Conservation (phyloP, 331 rosid species). For the Cydonia oblonga region DNA sequence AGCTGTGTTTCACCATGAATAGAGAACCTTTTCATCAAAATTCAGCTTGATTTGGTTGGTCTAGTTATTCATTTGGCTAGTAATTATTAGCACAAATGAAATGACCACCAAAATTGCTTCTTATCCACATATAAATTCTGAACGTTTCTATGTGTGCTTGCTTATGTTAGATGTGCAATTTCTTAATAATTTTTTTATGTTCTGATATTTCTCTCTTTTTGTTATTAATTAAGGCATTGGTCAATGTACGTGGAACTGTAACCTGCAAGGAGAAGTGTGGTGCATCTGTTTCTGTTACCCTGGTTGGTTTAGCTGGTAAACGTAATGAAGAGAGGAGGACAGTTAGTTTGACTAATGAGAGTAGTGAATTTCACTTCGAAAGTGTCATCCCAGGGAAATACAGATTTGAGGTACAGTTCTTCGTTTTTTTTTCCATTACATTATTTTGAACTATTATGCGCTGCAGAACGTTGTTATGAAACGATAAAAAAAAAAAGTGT, state of each 20-base stretch:
- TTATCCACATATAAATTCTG: neutral
- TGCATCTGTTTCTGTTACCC: constrained; percentile 63
- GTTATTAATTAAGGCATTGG: constrained; percentile 53
- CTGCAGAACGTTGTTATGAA: neutral
- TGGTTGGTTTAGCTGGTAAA: constrained; percentile 43
- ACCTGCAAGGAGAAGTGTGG: constrained; percentile 80
- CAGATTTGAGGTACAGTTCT: constrained; percentile 60
- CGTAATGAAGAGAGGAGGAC: constrained; percentile 43
- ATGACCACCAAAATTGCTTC: neutral
- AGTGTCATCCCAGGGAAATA: constrained; percentile 81
- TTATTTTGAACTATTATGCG: neutral
- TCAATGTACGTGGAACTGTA: constrained; percentile 68
- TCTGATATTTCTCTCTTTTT: constrained; percentile 11
- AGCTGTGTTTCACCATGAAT: neutral
- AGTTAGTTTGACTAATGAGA: constrained; percentile 45
- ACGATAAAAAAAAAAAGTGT: neutral
- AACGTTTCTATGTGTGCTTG: neutral
- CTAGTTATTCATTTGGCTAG: neutral
- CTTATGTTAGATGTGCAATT: neutral
- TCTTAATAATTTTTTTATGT: constrained; percentile 5
- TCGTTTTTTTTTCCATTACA: constrained; percentile 2
- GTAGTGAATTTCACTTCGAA: constrained; percentile 49
- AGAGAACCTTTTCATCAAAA: neutral
- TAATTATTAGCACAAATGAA: neutral
- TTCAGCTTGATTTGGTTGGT: neutral